These are phyloP conservation scores for Verticillium isaacii DNA, from an alignment of 2,329 filamentous ascomycete genomes.

Conservation along the genomic window DNA sequence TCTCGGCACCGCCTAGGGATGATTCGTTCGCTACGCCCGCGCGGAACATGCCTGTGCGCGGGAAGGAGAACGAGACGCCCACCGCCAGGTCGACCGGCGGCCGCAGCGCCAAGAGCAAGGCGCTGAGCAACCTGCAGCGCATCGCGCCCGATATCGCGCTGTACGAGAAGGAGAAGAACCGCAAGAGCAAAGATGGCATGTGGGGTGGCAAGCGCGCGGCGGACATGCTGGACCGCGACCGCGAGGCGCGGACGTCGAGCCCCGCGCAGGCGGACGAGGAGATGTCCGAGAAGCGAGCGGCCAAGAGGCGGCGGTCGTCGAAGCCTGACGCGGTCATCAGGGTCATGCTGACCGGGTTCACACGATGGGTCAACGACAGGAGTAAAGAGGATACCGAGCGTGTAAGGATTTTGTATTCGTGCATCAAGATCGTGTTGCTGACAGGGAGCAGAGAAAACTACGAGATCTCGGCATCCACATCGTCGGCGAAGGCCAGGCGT, in stretches of 20 bases:
- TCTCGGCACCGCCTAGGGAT: slow-evolving; percentile 19
- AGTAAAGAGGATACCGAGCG: slow-evolving; percentile 75
- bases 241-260: slow-evolving; percentile 9
- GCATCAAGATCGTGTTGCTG: slow-evolving; percentile 13
- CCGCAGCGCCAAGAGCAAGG: slow-evolving; percentile 84
- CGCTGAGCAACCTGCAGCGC: slow-evolving; percentile 69
- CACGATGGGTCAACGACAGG: slow-evolving; percentile 70
- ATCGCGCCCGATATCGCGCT: slow-evolving; percentile 80
- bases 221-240: slow-evolving; percentile 48
- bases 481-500: slow-evolving; percentile 68
- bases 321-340: slow-evolving; percentile 66
- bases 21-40: slow-evolving; percentile 45
- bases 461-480: slow-evolving; percentile 79
- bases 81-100: slow-evolving; percentile 64
- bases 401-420: slow-evolving; percentile 44
- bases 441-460: slow-evolving; percentile 62
- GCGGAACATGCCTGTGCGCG: slow-evolving; percentile 45
- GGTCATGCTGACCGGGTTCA: slow-evolving; percentile 79
- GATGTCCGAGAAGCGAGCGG: slow-evolving; percentile 43
- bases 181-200: slow-evolving; percentile 46
- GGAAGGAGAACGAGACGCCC: slow-evolving; percentile 83
- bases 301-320: slow-evolving; percentile 59
- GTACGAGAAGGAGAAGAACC: slow-evolving; percentile 91
- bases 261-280: slow-evolving; percentile 25
- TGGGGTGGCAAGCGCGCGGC: slow-evolving; percentile 62